Evolutionary conservation across 75 land plant species (phyloP).

Genomic region (Larix kaempferi): DNA sequence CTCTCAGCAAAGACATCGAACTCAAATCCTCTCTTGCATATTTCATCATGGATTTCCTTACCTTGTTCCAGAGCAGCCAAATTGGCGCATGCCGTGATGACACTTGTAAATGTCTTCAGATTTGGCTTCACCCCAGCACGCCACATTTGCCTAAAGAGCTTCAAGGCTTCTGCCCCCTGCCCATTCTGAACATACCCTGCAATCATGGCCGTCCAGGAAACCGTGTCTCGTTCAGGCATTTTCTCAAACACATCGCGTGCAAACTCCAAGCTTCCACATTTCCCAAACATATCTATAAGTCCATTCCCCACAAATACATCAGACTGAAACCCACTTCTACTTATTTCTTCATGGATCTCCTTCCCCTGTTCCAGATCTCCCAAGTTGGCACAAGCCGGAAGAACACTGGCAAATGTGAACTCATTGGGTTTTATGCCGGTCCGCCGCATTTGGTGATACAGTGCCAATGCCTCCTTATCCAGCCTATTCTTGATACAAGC

Average conservation of each 20-base stretch:
- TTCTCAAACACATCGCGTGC: conserved; percentile 28
- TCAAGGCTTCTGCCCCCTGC: conserved; percentile 17
- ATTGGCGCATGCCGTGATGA: conserved; percentile 17
- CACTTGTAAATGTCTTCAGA: conserved; percentile 5
- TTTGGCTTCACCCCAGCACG: conserved; percentile 12
- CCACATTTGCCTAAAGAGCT: conserved; percentile 17
- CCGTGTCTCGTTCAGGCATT: conserved; percentile 19
- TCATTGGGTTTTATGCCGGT: conserved; percentile 15
- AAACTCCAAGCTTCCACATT: conserved; percentile 28
- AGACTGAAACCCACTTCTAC: not conserved
- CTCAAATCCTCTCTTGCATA: conserved; percentile 15
- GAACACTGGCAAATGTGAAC: conserved; percentile 22
- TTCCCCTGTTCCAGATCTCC: conserved; percentile 23
- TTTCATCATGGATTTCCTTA: conserved; percentile 16
- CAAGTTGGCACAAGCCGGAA: conserved; percentile 21
- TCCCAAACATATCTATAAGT: conserved; percentile 40
- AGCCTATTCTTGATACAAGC: conserved; percentile 6
- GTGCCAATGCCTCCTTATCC: conserved; percentile 2
- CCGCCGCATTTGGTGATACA: conserved; percentile 13
- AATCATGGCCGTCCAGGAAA: conserved; percentile 46
- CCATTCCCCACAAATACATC: conserved; percentile 33
- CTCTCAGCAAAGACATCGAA: conserved; percentile 37
- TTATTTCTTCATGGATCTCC: conserved; percentile 23
- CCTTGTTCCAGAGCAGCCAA: conserved; percentile 28
- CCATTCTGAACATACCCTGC: conserved; percentile 37